phyloP scores from a whole-genome alignment of 2,329 filamentous ascomycete species.

The Penicillium sp. region DNA sequence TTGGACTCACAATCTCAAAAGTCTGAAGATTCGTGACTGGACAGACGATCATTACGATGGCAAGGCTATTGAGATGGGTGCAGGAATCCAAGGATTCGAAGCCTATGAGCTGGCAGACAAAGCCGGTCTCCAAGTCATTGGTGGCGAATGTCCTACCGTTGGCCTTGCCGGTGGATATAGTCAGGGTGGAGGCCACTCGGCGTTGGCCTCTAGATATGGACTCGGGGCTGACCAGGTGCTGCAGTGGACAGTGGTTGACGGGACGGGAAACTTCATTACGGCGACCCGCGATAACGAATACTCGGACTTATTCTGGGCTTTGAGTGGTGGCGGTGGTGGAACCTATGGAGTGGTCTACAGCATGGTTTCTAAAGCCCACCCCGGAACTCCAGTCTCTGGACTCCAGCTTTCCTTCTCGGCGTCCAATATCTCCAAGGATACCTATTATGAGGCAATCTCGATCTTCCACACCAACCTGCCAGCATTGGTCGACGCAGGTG shows the following conservation, averaged over 20 bases:
- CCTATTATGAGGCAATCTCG: slow-evolving; percentile 49
- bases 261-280: slow-evolving; percentile 20
- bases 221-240: slow-evolving; percentile 58
- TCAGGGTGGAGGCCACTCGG: slow-evolving; percentile 58
- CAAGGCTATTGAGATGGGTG: slow-evolving; percentile 51
- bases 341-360: slow-evolving; percentile 56
- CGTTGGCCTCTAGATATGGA: slow-evolving; percentile 53
- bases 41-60: slow-evolving; percentile 46
- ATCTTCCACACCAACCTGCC: slow-evolving; percentile 49
- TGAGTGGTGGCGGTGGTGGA: slow-evolving; percentile 39
- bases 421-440: slow-evolving; percentile 35
- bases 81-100: slow-evolving; percentile 52
- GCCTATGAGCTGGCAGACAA: slow-evolving; percentile 46
- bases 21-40: slow-evolving; percentile 31
- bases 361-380: slow-evolving; percentile 52
- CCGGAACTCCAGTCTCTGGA: slow-evolving; percentile 43
- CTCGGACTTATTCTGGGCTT: slow-evolving; percentile 22
- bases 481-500: slow-evolving; percentile 48
- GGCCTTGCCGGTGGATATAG: slow-evolving; percentile 58
- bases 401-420: slow-evolving; percentile 44
- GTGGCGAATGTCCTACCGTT: slow-evolving; percentile 53
- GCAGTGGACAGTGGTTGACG: slow-evolving; percentile 54
- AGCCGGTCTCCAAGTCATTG: slow-evolving; percentile 50
- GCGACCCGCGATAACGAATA: slow-evolving; percentile 15
- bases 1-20: slow-evolving; percentile 34